Conservation (phyloP, 208 protist genomes). For the Acanthamoeba triangularis region DNA sequence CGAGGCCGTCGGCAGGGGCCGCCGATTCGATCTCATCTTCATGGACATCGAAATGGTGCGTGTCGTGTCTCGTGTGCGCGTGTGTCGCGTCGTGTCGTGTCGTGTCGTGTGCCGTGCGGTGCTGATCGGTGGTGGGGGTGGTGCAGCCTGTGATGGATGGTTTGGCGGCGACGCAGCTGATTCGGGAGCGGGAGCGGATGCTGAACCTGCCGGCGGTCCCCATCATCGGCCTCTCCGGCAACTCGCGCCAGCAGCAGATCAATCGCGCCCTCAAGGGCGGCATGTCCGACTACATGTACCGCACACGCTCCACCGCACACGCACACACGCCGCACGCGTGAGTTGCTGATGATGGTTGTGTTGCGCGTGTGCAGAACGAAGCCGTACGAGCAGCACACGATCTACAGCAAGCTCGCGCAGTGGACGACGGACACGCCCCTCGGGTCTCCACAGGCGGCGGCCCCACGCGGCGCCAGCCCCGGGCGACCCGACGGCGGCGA, state of each 20-base stretch:
- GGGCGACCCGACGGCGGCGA: neutral
- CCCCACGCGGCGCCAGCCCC: too few species aligned
- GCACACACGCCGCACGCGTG: neutral
- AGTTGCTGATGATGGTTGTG: too few species aligned
- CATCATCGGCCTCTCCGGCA: slow-evolving; percentile 29
- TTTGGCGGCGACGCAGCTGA: neutral
- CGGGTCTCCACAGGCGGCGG: too few species aligned
- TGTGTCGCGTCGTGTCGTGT: neutral
- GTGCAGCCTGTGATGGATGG: neutral
- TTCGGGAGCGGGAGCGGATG: slow-evolving; percentile 2
- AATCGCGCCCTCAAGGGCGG: neutral
- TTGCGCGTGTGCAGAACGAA: neutral
- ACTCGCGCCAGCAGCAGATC: slow-evolving; percentile 9
- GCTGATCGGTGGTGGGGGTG: neutral
- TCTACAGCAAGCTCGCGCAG: neutral
- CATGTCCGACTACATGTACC: slow-evolving; percentile 37
- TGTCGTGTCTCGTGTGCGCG: neutral
- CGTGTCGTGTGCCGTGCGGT: neutral
- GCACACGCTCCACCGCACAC: neutral
- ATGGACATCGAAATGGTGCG: slow-evolving; percentile 41
- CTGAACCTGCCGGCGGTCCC: neutral
- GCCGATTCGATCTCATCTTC: neutral
- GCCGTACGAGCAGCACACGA: slow-evolving; percentile 42
- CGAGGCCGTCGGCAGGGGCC: neutral
- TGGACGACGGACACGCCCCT: neutral